Base-by-base conservation (phyloP, 2,329 filamentous ascomycete species). In the Fonsecaea pedrosoi region DNA sequence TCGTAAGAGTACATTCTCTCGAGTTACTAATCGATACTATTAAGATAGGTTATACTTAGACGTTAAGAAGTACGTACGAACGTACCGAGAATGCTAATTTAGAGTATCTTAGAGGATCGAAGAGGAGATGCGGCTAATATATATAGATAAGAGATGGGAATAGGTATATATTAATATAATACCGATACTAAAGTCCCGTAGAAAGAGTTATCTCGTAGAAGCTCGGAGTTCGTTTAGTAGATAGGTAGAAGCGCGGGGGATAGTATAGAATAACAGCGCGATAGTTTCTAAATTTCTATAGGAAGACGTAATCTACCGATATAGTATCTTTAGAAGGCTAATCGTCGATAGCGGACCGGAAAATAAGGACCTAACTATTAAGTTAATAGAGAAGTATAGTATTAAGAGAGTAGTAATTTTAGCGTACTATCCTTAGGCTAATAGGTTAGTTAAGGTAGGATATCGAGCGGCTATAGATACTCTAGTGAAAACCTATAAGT, bases 271-370 rank as follows among this genome's bases (percentile, higher is more conserved):
- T 34, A 42, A 60, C 50, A 60, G 40, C 8, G 2, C 10, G 5
- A 60, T 13, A 13, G n/a, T 60, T n/a, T 12, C 13, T 7, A 60
- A 60, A 30, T 60, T 60, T 15, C 15, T 60, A 35, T 60, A 60
- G 3, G 12, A 60, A 50, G 40, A 60, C 1, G 21, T 60, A 18
- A 60, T 60, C 0, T 60, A 48, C 18, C 13, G 13, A 8, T 48
- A 48, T 21, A 21, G 56, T 1, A 12, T 59, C 4, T 59, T 59
- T 30, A n/a, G 3, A 59, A 15, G 38, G 9, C 13, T 59, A 48
- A 7, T 60, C 8, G 48, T 48, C 35, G 21, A 60, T 48, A 25
- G 25, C 6, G 25, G 25, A 8, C 30, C 12, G 2, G 9, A 60
- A 9, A 60, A 60, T 48, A 60, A 60, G 57, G 18, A n/a, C n/a